Evolutionary conservation across 345 rosid genomes (phyloP).

Genomic region (Brassica juncea): DNA sequence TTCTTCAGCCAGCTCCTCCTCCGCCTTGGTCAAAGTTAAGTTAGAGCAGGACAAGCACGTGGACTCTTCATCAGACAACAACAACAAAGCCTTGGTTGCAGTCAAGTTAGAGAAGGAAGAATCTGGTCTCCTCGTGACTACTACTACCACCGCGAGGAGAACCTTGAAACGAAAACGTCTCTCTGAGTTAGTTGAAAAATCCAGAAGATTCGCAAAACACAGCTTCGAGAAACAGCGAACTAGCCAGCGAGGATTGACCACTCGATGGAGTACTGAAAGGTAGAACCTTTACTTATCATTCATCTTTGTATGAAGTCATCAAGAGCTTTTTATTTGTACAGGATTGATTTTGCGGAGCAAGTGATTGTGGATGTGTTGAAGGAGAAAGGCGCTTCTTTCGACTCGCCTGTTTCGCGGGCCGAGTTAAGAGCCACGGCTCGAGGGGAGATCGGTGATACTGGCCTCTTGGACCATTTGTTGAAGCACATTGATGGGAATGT

Average conservation of each 20-base stretch:
- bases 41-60: conserved; percentile 24
- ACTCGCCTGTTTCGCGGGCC: conserved; percentile 62
- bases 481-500: conserved; percentile 91
- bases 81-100: conserved; percentile 27
- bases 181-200: conserved; percentile 33
- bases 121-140: conserved; percentile 25
- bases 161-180: conserved; percentile 46
- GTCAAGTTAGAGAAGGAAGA: conserved; percentile 46
- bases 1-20: conserved; percentile 9
- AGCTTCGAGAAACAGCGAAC: conserved; percentile 27
- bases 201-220: conserved; percentile 21
- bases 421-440: conserved; percentile 68
- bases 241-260: conserved; percentile 30
- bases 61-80: conserved; percentile 4
- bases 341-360: conserved; percentile 72
- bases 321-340: conserved; percentile 4
- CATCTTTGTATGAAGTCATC: too few species aligned
- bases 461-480: conserved; percentile 86
- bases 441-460: conserved; percentile 79
- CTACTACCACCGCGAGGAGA: conserved; percentile 20
- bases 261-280: conserved; percentile 83
- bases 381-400: conserved; percentile 73
- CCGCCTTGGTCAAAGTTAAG: neutral
- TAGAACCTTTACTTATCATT: conserved; percentile 24
- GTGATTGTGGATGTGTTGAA: conserved; percentile 64